These are phyloP conservation scores for Tuber aestivum DNA, from an alignment of 495 filamentous ascomycete species.

Conservation along the genomic window DNA sequence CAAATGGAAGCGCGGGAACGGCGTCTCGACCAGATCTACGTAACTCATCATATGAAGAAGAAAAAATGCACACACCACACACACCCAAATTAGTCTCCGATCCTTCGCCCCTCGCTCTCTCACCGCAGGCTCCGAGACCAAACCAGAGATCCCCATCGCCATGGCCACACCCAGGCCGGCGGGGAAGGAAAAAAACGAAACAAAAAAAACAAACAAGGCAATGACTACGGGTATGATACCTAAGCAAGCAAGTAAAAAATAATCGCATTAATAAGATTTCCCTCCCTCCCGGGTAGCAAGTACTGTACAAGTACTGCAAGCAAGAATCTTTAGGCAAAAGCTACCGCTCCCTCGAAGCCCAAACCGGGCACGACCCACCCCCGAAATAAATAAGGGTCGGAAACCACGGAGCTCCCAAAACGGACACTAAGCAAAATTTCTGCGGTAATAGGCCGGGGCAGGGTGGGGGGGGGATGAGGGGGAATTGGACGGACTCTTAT, in stretches of 20 bases:
- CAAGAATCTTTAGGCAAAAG: not conserved
- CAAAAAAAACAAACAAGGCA: too few relatives aligned
- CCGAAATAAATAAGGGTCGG: too few relatives aligned
- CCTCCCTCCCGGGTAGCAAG: not conserved
- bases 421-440: not conserved
- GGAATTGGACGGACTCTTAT: not conserved
- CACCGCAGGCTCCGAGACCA: not conserved
- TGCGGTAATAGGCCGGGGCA: not conserved
- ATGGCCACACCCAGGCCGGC: not conserved
- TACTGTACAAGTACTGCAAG: too few relatives aligned
- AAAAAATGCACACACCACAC: not conserved
- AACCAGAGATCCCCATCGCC: not conserved
- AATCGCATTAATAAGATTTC: too few relatives aligned
- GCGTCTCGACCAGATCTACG: not conserved
- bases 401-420: not conserved
- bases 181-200: too few relatives aligned
- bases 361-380: too few relatives aligned
- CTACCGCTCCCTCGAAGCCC: not conserved
- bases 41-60: not conserved
- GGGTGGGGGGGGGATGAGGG: too few relatives aligned
- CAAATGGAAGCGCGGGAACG: constrained; percentile 2
- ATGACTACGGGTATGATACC: too few relatives aligned
- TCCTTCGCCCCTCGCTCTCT: not conserved
- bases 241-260: not conserved
- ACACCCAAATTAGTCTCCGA: too few relatives aligned